Evolutionary conservation across 192 early-diverging fungal species (phyloP), one percentile per base, ranked within the genome.

Genomic region (Coemansia brasiliensis): DNA sequence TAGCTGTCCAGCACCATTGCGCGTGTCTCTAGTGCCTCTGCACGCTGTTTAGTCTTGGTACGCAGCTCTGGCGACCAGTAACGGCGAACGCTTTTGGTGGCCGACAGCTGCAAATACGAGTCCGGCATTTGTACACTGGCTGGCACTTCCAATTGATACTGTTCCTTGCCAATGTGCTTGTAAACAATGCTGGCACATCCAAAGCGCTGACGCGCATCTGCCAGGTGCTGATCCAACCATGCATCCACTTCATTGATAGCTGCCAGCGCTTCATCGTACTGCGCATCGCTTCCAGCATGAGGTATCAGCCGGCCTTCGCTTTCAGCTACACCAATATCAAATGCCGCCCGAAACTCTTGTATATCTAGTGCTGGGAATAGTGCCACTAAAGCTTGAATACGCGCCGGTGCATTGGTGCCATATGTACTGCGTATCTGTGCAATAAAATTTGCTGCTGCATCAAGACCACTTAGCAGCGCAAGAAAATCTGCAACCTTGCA

Each of bases 161-260:
- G 85, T 63, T 99, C 97, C 71, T 99, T 99, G 39, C 95, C 94
- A 49, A 96, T 78, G 75, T 95, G 86, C 58, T 89, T 90, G 83
- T 90, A 99, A 3, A 77, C 71, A 27, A 95, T 72, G 54, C 85
- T 87, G 5, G 80, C 65, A 2, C 85, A 92, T 78, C 82, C 83
- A 20, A 94, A 61, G 38, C 76, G 61, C 40, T 72, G 75, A 54
- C 90, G 83, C 18, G 76, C 82, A 49, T 93, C 87, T 29, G 73
- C 59, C 29, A 92, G 63, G 60, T 94, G 83, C 26, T 73, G 41
- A 9, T 87, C 85, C 38, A 99, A 83, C 69, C 85, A 79, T 0
- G 52, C 63, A 46, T 92, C 87, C 11, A 95, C 68, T 29, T 82
- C 77, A 5, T 75, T 71, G 4, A 95, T 52, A 1, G 59, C 62